Conservation (phyloP, 345 rosid genomes). For the Microthlaspi erraticum region DNA sequence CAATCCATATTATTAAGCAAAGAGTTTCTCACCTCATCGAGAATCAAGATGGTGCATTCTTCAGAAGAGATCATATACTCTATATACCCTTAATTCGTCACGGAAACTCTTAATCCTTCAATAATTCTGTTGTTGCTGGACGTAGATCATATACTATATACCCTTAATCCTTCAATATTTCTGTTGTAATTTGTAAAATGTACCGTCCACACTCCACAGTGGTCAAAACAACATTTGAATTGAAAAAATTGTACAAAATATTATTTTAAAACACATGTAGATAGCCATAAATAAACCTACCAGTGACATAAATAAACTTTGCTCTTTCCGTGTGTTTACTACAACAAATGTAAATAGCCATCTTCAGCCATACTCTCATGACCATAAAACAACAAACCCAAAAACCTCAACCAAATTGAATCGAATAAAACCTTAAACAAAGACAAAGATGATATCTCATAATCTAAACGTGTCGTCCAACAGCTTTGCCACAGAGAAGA, state of each 20-base stretch:
- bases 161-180: too few relatives aligned
- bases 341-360: conserved; percentile 13
- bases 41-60: conserved; percentile 83
- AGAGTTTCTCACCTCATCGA: conserved; percentile 69
- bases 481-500: conserved; percentile 84
- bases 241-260: not conserved
- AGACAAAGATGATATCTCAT: conserved; percentile 1
- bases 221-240: conserved; percentile 4
- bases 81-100: too few relatives aligned
- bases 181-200: too few relatives aligned
- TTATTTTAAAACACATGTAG: not conserved
- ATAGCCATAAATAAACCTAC: conserved; percentile 12
- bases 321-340: conserved; percentile 6
- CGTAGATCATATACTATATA: too few relatives aligned
- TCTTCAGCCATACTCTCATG: conserved; percentile 53
- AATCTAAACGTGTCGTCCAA: conserved; percentile 52
- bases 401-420: conserved; percentile 7
- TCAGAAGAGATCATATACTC: conserved; percentile 84
- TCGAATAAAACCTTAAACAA: not conserved
- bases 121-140: too few relatives aligned
- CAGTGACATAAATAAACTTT: conserved; percentile 7
- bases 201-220: too few relatives aligned
- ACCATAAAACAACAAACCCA: conserved; percentile 35
- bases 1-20: not conserved
- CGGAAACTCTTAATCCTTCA: too few relatives aligned